Conservation (phyloP, 345 rosid genomes). For the Eucalyptus pauciflora region DNA sequence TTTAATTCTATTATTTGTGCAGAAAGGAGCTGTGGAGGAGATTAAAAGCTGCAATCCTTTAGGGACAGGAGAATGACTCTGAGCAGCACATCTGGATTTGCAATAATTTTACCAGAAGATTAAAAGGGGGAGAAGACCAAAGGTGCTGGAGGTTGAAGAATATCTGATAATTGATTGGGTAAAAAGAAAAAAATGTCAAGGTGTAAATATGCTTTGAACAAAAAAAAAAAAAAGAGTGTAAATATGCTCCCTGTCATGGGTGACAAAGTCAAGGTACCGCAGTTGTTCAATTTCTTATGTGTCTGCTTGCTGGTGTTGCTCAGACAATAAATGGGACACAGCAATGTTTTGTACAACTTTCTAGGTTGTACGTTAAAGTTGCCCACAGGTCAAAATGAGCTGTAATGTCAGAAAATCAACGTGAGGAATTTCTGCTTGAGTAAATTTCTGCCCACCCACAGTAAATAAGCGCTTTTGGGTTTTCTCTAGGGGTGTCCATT, state of each 20-base stretch:
- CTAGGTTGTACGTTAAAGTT: neutral
- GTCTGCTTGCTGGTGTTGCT: neutral
- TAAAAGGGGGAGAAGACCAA: neutral
- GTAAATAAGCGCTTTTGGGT: neutral
- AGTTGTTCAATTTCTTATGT: neutral
- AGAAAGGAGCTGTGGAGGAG: slow-evolving; percentile 74
- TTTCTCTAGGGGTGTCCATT: neutral
- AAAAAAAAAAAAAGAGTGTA: neutral
- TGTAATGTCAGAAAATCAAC: neutral
- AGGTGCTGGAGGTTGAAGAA: neutral
- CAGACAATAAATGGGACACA: neutral
- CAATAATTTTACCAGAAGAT: neutral
- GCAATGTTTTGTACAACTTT: neutral
- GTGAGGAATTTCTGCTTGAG: neutral
- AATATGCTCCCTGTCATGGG: neutral
- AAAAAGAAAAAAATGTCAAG: neutral
- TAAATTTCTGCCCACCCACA: neutral
- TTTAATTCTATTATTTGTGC: neutral
- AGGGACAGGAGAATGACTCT: neutral
- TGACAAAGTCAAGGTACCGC: neutral
- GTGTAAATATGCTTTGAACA: neutral
- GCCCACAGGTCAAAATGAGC: neutral
- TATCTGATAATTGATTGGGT: neutral
- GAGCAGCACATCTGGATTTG: neutral
- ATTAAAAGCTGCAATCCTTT: slow-evolving; percentile 22